Percentiles rank a stretch among this genome's conserved stretches.
These are phyloP conservation scores for Yamadazyma sp. DNA, from an alignment of 1,139 yeast genomes.

Conservation along the genomic window DNA sequence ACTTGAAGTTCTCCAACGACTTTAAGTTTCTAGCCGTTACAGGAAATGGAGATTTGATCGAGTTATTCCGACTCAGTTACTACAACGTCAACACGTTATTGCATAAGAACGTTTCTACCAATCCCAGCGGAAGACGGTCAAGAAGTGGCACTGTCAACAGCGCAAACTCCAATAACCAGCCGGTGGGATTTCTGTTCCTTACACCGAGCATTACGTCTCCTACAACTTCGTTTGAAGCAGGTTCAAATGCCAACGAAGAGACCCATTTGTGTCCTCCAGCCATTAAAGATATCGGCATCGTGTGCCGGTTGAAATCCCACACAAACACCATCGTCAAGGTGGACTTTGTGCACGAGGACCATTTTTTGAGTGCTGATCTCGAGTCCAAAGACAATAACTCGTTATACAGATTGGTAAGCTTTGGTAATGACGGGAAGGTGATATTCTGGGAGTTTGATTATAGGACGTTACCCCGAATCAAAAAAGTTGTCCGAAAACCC, in stretches of 20 bases:
- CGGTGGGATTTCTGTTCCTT: slow-evolving; percentile 18
- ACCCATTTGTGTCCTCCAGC: slow-evolving; percentile 31
- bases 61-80: slow-evolving; percentile 48
- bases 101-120: slow-evolving; percentile 16
- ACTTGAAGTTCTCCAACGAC: slow-evolving; percentile 63
- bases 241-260: slow-evolving; percentile 7
- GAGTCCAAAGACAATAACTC: slow-evolving; percentile 21
- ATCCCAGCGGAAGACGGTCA: slow-evolving; percentile 26
- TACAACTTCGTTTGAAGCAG: slow-evolving; percentile 22
- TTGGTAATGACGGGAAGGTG: slow-evolving; percentile 70
- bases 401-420: slow-evolving; percentile 59
- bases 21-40: slow-evolving; percentile 58
- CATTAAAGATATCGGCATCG: slow-evolving; percentile 43
- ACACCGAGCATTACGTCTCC: slow-evolving; percentile 25
- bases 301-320: slow-evolving; percentile 63
- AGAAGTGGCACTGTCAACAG: slow-evolving; percentile 42
- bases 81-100: slow-evolving; percentile 37
- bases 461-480: slow-evolving; percentile 53
- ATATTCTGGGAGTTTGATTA: slow-evolving; percentile 76
- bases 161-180: slow-evolving; percentile 19
- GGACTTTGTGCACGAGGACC: slow-evolving; percentile 25
- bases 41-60: slow-evolving; percentile 62
- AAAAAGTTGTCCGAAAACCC: slow-evolving; percentile 15
- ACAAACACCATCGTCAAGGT: slow-evolving; percentile 61
- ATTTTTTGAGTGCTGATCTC: slow-evolving; percentile 10